A percentile compares a stretch with the other conserved stretches of the same genome.
These are phyloP conservation scores for Alternaria sp. DNA, from an alignment of 2,329 filamentous ascomycete species.

Conservation along the genomic window DNA sequence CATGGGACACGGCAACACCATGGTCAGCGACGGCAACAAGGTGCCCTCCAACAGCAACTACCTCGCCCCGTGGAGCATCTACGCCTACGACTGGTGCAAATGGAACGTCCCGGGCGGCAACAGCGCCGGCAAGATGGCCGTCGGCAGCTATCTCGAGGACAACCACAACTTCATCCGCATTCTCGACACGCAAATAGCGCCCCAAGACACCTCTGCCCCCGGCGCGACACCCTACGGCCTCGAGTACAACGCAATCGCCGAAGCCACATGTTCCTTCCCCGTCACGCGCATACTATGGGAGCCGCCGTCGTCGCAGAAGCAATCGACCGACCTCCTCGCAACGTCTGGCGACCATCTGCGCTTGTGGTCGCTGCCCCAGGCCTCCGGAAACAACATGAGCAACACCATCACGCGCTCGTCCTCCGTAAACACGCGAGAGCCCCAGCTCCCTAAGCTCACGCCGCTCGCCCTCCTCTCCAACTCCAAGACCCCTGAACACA, in stretches of 20 bases:
- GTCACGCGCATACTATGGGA: slow-evolving; percentile 97
- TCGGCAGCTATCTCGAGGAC: slow-evolving; percentile 96
- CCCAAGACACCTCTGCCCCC: slow-evolving; percentile 70
- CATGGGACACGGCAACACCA: slow-evolving; percentile 61
- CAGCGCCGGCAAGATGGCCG: slow-evolving; percentile 87
- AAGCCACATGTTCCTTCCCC: slow-evolving; percentile 97
- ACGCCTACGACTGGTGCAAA: slow-evolving; percentile 99
- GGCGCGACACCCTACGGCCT: slow-evolving; percentile 76
- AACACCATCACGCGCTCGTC: slow-evolving; percentile 74
- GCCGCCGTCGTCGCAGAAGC: slow-evolving; percentile 91
- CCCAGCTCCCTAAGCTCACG: slow-evolving; percentile 79
- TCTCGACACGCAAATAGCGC: slow-evolving; percentile 80
- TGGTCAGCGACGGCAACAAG: slow-evolving; percentile 70
- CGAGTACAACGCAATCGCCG: slow-evolving; percentile 91
- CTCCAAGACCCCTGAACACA: slow-evolving; percentile 98
- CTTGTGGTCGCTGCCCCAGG: slow-evolving; percentile 83
- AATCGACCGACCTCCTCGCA: slow-evolving; percentile 91
- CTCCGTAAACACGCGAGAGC: slow-evolving; percentile 65
- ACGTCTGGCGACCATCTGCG: slow-evolving; percentile 94
- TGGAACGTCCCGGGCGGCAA: slow-evolving; percentile 77
- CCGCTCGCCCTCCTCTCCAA: slow-evolving; percentile 93
- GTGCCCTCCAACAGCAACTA: slow-evolving; percentile 84
- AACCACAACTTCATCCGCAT: slow-evolving; percentile 99
- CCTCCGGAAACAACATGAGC: slow-evolving; percentile 60
- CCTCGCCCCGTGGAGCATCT: slow-evolving; percentile 90